Conservation (phyloP, 1,284 basidiomycete genomes). For the Ceratobasidium sp. region DNA sequence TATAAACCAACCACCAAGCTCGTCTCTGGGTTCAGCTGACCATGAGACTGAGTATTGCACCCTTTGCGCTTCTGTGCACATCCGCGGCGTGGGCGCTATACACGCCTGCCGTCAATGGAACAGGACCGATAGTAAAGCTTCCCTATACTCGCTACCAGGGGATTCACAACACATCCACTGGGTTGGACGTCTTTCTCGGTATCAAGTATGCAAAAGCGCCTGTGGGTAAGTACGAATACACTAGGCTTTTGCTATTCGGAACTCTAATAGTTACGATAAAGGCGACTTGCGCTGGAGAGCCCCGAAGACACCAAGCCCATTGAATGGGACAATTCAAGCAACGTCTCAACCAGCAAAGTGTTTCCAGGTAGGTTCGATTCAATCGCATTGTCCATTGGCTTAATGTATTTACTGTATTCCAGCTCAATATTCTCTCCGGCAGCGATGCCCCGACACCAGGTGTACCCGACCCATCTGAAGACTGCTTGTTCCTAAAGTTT, state of each 20-base stretch:
- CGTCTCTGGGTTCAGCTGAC: background rate
- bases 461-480: conserved; percentile 25
- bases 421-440: conserved; percentile 15
- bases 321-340: conserved; percentile 5
- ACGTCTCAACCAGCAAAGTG: conserved; percentile 38
- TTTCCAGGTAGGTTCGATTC: conserved; percentile 17
- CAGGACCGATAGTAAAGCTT: conserved; percentile 9
- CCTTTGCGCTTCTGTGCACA: background rate
- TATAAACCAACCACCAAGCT: background rate
- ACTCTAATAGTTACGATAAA: background rate
- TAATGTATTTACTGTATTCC: background rate
- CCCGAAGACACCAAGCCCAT: background rate
- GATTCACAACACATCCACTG: conserved; percentile 23
- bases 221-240: conserved; percentile 12
- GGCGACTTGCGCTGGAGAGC: conserved; percentile 31
- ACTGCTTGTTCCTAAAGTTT: conserved; percentile 34
- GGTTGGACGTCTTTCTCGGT: conserved; percentile 27
- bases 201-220: conserved; percentile 28
- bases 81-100: background rate
- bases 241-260: too few relatives aligned
- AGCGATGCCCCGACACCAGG: conserved; percentile 1
- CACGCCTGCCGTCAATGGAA: background rate
- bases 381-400: background rate
- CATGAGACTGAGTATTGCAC: conserved; percentile 8
- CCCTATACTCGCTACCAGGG: conserved; percentile 24